Conservation (phyloP, 83 land plant genomes). For the Diphasiastrum complanatum region DNA sequence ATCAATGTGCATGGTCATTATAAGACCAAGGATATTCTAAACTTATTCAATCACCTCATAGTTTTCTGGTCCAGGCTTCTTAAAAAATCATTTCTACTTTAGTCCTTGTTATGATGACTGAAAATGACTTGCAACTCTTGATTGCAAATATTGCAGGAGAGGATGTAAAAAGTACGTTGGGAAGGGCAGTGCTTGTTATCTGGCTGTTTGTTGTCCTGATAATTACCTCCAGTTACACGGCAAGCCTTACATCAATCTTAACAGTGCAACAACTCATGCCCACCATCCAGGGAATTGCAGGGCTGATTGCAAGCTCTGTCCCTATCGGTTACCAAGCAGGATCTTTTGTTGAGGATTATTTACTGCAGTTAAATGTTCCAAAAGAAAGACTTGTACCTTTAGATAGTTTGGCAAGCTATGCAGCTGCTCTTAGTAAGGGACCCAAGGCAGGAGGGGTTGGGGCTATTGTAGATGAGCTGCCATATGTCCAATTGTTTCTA, state of each 20-base stretch:
- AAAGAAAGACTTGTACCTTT: constrained; percentile 52
- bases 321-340: constrained; percentile 86
- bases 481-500: constrained; percentile 70
- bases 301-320: constrained; percentile 57
- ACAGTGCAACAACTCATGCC: constrained; percentile 85
- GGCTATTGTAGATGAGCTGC: constrained; percentile 87
- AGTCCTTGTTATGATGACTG: neutral
- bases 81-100: constrained; percentile 1
- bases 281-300: constrained; percentile 62
- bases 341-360: constrained; percentile 76
- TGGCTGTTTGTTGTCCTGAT: constrained; percentile 97
- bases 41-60: too few species aligned
- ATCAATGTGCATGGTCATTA: too few species aligned
- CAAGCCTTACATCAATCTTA: constrained; percentile 86
- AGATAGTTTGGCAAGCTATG: constrained; percentile 43
- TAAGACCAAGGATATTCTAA: too few species aligned
- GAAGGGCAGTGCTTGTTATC: constrained; percentile 65
- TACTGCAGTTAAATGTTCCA: constrained; percentile 69
- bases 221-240: constrained; percentile 90
- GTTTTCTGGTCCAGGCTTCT: too few species aligned
- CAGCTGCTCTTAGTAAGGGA: constrained; percentile 47
- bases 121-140: neutral
- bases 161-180: constrained; percentile 73
- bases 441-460: constrained; percentile 48
- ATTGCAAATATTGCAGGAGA: constrained; percentile 64